Base-by-base conservation (phyloP, 2,329 filamentous ascomycete species). In the Trichoderma afroharzianum region DNA sequence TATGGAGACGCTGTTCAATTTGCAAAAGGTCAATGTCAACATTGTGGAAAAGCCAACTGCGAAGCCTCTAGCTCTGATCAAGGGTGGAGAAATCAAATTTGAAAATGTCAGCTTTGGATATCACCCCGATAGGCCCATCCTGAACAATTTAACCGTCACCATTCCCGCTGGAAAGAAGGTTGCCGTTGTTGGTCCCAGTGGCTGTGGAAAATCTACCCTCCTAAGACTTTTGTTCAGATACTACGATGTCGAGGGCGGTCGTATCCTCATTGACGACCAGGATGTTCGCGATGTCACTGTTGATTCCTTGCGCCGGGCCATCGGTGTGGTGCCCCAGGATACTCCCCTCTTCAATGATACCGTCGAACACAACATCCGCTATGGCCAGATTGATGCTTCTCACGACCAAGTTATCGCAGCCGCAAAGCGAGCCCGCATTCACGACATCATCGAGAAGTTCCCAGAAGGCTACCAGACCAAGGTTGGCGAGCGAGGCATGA, bases 281-380 rank as follows among this genome's bases (percentile, higher is more conserved):
- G 95, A 99, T 79, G 90, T 99, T 75, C 91, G 93, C 53, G 87
- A 93, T 72, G 91, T 99, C 1, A 91, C 87, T 12, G 81, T 98
- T 2, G 93, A 97, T 68, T 97, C 93, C 43, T 85, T 99, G 32
- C 90, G 96, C 7, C 89, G 89, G 74, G 88, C 92, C 3, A 98
- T 99, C 74, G 96, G 96, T 26, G 95, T 99, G 18, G 96, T 99
- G 0, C 96, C 96, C 0, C 97, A 99, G 80, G 96, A 99, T 76
- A 98, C 96, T 0, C 95, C 96, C 0, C 86, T 99, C 1, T 99
- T 99, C 85, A 99, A 99, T 80, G 94, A 97, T 78, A 96, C 94
- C 0, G 95, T 99, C 72, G 92, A 93, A 79, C 94, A 98, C 81
- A 99, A 99, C 80, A 97, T 99, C 77, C 92, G 90, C 74, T 99